Base-by-base conservation (phyloP, 176 grass and related monocot species). In the Microstegium vimineum region DNA sequence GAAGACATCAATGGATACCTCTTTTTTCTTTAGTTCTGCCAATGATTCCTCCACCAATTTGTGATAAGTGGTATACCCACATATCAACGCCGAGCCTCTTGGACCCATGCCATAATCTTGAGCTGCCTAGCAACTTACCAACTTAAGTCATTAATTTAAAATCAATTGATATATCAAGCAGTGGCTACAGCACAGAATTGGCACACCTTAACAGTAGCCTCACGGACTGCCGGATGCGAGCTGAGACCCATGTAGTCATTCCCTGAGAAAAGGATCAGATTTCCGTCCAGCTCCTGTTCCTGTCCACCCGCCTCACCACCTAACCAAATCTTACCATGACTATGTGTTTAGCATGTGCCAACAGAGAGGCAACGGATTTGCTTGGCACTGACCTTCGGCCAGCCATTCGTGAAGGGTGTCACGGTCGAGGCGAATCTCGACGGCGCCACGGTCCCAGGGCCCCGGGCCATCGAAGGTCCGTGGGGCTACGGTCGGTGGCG, bases 221-320 rank as follows among this genome's bases (percentile, higher is more conserved):
- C 81, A 11, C 87, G 82, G 49, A 97, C 45, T 11, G 92, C 71
- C 2, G 94, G 94, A 78, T 97, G 94, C n/a, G 87, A 86, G 80
- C 94, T 97, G 69, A 97, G 84, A 54, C 90, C 86, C 81, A 94
- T 70, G 60, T 94, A 97, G 72, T 94, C 94, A 51, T 97, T 97
- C 17, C 94, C 92, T 9, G 92, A 97, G 86, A 94, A 97, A 35
- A 94, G 88, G 62, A 94, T 71, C 73, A 97, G 28, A 49, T 90
- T 89, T 22, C 77, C 69, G 8, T 69, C 42, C 20, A 84, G 28
- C 62, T 87, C 79, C 9, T 73, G 72, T 42, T 88, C 78, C 32
- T 83, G 26, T 60, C 56, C 56, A 60, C 56, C 5, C 56, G 56
- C n/a, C 74, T 94, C 83, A 38, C 74, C 82, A 57, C 92, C 94